Base-by-base conservation (phyloP, 1,139 yeast genomes). In the Blastobotrys illinoisensis region DNA sequence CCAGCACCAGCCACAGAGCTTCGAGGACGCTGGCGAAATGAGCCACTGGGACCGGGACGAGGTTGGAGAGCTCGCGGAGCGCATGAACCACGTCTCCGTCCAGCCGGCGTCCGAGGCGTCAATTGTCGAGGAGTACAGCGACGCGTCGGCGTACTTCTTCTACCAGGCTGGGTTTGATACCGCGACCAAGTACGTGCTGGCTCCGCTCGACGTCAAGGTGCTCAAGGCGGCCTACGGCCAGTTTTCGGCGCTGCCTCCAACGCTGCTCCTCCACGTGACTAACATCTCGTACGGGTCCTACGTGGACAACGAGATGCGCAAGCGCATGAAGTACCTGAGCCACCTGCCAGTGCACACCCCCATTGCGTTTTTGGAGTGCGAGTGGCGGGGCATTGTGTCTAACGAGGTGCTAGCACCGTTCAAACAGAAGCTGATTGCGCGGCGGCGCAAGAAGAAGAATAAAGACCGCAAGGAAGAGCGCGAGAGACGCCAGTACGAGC, bases 261-360 rank as follows among this genome's bases (percentile, higher is more conserved):
- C 80, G 0, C 67, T 91, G 7, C 71, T 80, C 4, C 81, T 81
- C 9, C 79, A 77, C 46, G 80, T 93, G 14, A 96, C 88, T 62
- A 85, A 85, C 66, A 80, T 91, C 49, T 79, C 77, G 50, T 81
- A 80, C 65, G 91, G 86, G 26, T 75, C 82, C 50, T 74, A 77
- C 23, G 77, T 82, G 53, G 82, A 73, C 54, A 80, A 63, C 71
- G 82, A 71, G 57, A 68, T 87, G 13, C 71, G 84, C 6, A 79
- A 81, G 54, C 81, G 83, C 61, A 79, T 79, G 67, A 91, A 89
- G 67, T 90, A 87, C 66, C 72, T 93, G 55, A 78, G 87, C 0
- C 95, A 91, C 69, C 71, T 90, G 43, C 98, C 99, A 0, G 67
- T 81, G 32, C 97, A 97, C 1, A 84, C 96, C 0, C 86, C 87